Conservation (phyloP, 495 filamentous ascomycete species). For the Cercophora newfieldiana region DNA sequence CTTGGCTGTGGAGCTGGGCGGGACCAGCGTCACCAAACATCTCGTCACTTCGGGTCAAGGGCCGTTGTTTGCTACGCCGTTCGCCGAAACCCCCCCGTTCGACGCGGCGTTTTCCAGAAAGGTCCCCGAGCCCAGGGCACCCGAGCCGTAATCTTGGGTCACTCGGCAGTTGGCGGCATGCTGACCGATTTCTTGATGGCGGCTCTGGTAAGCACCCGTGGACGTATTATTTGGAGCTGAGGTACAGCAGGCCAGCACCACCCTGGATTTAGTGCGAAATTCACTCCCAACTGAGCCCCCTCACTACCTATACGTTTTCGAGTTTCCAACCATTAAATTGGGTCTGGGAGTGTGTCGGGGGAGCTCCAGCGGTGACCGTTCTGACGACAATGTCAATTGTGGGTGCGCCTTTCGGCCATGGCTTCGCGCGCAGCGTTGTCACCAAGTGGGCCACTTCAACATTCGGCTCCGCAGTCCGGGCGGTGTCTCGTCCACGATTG, state of each 20-base stretch:
- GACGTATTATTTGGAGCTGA: too few species aligned
- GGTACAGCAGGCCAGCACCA: too few species aligned
- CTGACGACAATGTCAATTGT: not conserved
- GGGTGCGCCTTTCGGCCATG: not conserved
- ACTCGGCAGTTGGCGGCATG: not conserved
- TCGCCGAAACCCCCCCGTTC: not conserved
- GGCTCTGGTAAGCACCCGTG: too few species aligned
- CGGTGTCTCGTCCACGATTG: not conserved
- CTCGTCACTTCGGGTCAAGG: not conserved
- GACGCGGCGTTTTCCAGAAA: not conserved
- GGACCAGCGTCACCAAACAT: not conserved
- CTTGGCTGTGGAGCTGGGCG: not conserved
- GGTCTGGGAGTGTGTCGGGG: not conserved
- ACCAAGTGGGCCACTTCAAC: not conserved
- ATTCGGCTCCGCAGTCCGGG: not conserved
- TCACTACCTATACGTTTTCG: too few species aligned
- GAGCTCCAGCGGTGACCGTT: not conserved
- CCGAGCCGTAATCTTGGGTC: not conserved
- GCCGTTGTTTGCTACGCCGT: too few species aligned
- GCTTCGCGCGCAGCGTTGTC: not conserved
- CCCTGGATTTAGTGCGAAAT: too few species aligned
- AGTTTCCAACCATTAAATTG: too few species aligned
- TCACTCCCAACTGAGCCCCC: too few species aligned
- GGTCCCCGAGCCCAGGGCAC: not conserved
- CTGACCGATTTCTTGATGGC: not conserved